phyloP scores from a whole-genome alignment of 2,329 filamentous ascomycete species.

The Colletotrichum lentis region DNA sequence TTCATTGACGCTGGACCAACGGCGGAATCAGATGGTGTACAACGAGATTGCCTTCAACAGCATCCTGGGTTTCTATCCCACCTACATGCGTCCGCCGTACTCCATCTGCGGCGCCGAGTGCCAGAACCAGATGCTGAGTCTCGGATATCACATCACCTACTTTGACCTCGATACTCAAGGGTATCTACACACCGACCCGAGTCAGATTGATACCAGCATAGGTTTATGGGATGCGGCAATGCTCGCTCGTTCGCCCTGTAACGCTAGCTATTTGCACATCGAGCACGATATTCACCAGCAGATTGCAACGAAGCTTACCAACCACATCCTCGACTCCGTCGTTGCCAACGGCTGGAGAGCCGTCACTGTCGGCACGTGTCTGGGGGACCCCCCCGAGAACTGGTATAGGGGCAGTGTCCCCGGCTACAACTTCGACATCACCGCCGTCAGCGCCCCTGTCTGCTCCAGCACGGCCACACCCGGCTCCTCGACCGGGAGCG shows the following conservation, averaged over 20 bases:
- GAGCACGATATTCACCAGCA: slow-evolving; percentile 56
- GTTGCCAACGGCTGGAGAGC: slow-evolving; percentile 44
- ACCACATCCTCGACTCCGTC: slow-evolving; percentile 38
- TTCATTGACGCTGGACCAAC: slow-evolving; percentile 45
- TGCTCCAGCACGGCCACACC: slow-evolving; percentile 25
- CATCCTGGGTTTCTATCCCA: slow-evolving; percentile 55
- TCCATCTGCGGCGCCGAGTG: slow-evolving; percentile 39
- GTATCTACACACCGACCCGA: slow-evolving; percentile 38
- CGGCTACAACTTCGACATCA: slow-evolving; percentile 41
- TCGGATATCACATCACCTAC: slow-evolving; percentile 30
- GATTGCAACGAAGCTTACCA: slow-evolving; percentile 55
- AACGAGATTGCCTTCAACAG: slow-evolving; percentile 56
- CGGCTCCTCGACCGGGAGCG: too few relatives aligned
- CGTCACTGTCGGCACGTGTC: slow-evolving; percentile 57
- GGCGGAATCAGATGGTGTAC: slow-evolving; percentile 52
- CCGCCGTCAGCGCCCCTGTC: slow-evolving; percentile 5
- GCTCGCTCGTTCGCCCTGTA: slow-evolving; percentile 43
- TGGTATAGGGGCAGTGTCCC: slow-evolving; percentile 53
- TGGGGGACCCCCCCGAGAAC: slow-evolving; percentile 54
- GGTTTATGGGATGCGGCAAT: slow-evolving; percentile 47
- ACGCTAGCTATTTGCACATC: slow-evolving; percentile 39
- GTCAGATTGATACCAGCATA: slow-evolving; percentile 44
- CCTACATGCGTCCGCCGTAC: slow-evolving; percentile 52
- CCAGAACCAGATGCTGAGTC: slow-evolving; percentile 23
- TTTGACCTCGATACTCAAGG: slow-evolving; percentile 45